These are phyloP conservation scores for Nicotiana sylvestris DNA, from an alignment of 257 asterid genomes.

Conservation along the genomic window DNA sequence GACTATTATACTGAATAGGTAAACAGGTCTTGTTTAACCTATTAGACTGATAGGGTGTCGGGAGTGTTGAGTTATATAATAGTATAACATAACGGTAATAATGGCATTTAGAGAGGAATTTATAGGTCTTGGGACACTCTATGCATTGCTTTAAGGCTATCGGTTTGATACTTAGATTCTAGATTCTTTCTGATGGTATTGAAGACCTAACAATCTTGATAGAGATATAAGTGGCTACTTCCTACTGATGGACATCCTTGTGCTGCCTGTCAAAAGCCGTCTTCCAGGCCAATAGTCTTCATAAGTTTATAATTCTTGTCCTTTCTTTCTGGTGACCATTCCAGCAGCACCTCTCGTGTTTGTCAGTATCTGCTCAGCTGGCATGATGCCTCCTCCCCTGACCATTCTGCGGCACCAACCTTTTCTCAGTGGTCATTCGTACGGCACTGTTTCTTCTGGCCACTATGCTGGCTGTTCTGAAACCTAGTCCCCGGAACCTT, in stretches of 20 bases:
- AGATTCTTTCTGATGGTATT: neutral
- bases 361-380: neutral
- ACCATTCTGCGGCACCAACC: neutral
- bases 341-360: neutral
- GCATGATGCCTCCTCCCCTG: neutral
- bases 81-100: neutral
- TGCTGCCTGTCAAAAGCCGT: neutral
- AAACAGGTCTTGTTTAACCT: neutral
- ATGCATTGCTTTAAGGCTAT: neutral
- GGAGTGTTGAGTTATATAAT: neutral
- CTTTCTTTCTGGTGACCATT: neutral
- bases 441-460: neutral
- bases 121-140: neutral
- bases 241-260: neutral
- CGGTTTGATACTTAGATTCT: neutral
- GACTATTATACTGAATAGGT: neutral
- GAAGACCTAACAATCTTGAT: neutral
- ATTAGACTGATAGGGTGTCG: neutral
- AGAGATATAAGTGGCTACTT: neutral
- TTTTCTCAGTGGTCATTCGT: neutral
- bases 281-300: neutral
- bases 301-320: neutral
- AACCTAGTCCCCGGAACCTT: neutral
- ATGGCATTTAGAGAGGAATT: neutral
- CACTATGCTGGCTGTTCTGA: neutral